These are phyloP conservation scores for Didymella sp. DNA, from an alignment of 2,329 filamentous ascomycete genomes.

Conservation along the genomic window DNA sequence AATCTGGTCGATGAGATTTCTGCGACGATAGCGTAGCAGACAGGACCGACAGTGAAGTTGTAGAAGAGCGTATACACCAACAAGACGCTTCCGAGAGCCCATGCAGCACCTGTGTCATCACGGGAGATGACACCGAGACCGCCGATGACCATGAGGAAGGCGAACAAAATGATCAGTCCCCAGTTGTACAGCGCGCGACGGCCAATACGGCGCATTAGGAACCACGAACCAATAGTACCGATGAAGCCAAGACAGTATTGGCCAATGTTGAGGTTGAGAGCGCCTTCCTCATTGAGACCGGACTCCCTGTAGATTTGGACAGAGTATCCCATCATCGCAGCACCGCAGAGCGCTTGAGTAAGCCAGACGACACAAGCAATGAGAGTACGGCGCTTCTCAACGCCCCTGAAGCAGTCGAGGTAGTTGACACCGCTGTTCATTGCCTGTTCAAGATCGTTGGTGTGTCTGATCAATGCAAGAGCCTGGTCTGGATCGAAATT, in stretches of 20 bases:
- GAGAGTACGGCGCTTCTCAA: slow-evolving; percentile 59
- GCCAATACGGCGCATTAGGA: slow-evolving; percentile 65
- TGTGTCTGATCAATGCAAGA: slow-evolving; percentile 64
- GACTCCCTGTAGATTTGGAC: slow-evolving; percentile 37
- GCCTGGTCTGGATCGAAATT: slow-evolving; percentile 42
- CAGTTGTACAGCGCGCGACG: slow-evolving; percentile 12
- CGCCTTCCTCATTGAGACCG: slow-evolving; percentile 12
- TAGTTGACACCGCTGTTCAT: slow-evolving; percentile 53
- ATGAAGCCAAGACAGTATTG: slow-evolving; percentile 18
- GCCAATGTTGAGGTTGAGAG: slow-evolving; percentile 17
- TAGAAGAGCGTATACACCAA: slow-evolving; percentile 68
- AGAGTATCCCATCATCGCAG: slow-evolving; percentile 17
- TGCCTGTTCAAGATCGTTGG: slow-evolving; percentile 60
- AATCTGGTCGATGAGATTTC: slow-evolving; percentile 82
- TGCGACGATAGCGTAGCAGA: slow-evolving; percentile 85
- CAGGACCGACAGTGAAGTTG: slow-evolving; percentile 83
- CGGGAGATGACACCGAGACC: slow-evolving; percentile 70
- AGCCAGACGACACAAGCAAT: slow-evolving; percentile 63
- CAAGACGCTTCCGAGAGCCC: slow-evolving; percentile 38
- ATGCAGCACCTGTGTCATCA: slow-evolving; percentile 55
- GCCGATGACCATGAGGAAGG: slow-evolving; percentile 67
- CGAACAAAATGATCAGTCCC: slow-evolving; percentile 10
- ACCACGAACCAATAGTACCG: slow-evolving; percentile 63
- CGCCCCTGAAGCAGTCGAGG: slow-evolving; percentile 61
- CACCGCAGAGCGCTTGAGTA: slow-evolving; percentile 63